These are phyloP conservation scores for Brassica balearica DNA, from an alignment of 441 rosid genomes.

Conservation along the genomic window DNA sequence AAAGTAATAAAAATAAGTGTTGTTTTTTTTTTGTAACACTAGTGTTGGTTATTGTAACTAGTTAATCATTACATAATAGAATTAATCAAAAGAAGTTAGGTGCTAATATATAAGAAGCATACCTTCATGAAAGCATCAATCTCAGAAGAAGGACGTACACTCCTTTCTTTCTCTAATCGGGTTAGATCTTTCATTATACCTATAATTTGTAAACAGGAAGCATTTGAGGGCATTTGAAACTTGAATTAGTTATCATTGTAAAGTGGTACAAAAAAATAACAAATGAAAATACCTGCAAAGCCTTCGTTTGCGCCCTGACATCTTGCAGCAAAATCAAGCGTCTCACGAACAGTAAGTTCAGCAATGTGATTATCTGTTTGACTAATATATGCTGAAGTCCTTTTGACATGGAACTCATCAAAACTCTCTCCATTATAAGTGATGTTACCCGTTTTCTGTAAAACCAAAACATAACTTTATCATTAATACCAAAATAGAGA, in stretches of 20 bases:
- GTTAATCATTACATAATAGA: not conserved
- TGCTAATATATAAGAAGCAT: constrained; percentile 29
- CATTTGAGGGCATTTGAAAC: not conserved
- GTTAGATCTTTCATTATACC: constrained; percentile 69
- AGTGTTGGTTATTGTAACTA: not conserved
- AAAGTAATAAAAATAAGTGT: constrained; percentile 1
- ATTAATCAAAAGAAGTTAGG: not conserved
- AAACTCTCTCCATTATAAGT: constrained; percentile 81
- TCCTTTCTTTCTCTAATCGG: constrained; percentile 72
- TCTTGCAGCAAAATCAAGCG: constrained; percentile 94
- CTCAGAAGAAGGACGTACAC: constrained; percentile 79
- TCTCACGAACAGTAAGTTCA: constrained; percentile 94
- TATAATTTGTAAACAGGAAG: constrained; percentile 25
- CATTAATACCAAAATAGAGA: not conserved
- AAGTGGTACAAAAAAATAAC: not conserved
- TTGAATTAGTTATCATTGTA: not conserved
- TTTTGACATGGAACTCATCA: constrained; percentile 71
- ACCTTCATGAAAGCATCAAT: constrained; percentile 99
- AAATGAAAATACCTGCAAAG: constrained; percentile 64
- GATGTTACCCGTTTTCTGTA: constrained; percentile 69
- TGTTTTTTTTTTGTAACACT: too few relatives aligned
- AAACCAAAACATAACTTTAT: constrained; percentile 5
- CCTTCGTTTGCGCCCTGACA: constrained; percentile 91
- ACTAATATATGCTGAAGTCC: constrained; percentile 92
- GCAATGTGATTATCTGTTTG: constrained; percentile 95